Conservation (phyloP, 1,284 basidiomycete genomes). For the Ganoderma leucocontextum region DNA sequence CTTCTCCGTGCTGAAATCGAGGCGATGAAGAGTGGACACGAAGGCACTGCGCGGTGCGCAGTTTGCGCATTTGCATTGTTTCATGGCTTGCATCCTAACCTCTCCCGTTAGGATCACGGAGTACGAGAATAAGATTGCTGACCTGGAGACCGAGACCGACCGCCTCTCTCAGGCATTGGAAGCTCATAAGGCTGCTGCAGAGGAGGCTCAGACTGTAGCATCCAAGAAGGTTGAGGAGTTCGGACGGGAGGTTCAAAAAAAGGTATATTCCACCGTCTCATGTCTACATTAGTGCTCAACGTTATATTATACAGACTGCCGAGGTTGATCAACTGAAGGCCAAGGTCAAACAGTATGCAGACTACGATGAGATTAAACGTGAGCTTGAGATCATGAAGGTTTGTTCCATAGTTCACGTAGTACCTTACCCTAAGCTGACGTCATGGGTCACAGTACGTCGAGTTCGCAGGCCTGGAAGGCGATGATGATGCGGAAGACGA, state of each 20-base stretch:
- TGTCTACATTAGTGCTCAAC: neutral
- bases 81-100: conserved; percentile 1
- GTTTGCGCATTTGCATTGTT: neutral
- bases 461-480: conserved; percentile 88
- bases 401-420: conserved; percentile 23
- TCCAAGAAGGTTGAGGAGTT: conserved; percentile 70
- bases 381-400: conserved; percentile 98
- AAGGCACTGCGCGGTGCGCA: conserved; percentile 75
- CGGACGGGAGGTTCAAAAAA: conserved; percentile 65
- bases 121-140: conserved; percentile 76
- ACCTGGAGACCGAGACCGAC: conserved; percentile 79
- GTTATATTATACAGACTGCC: conserved; percentile 46
- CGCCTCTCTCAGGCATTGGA: conserved; percentile 76
- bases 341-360: conserved; percentile 76
- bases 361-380: conserved; percentile 96
- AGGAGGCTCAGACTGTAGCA: conserved; percentile 56
- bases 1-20: conserved; percentile 94
- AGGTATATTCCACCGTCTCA: conserved; percentile 46
- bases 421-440: neutral
- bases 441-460: conserved; percentile 76
- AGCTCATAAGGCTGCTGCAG: conserved; percentile 65
- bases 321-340: conserved; percentile 76
- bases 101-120: conserved; percentile 62
- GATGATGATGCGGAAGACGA: conserved; percentile 59
- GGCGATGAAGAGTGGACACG: conserved; percentile 81